A percentile compares a stretch with the other conserved stretches of the same genome.
Evolutionary conservation across 441 rosid species (phyloP).

Genomic region (Syzygium malaccense): DNA sequence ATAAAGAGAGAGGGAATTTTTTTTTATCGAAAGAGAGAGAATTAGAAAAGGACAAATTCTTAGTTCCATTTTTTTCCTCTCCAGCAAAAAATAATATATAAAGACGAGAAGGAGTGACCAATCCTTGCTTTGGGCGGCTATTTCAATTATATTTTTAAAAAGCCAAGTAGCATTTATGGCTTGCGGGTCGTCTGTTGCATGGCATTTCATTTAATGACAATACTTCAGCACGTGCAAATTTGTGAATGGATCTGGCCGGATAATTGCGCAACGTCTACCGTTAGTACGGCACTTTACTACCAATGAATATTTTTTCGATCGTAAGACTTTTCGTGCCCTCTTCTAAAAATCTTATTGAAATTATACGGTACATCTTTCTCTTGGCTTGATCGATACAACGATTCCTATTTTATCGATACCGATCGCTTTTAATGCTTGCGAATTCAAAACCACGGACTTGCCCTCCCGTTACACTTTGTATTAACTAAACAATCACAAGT

Average conservation of each 20-base stretch:
- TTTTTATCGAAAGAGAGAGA: too few relatives aligned
- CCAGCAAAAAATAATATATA: neutral
- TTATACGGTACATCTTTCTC: accelerated
- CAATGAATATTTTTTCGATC: neutral
- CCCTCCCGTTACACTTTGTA: too few relatives aligned
- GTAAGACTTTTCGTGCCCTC: accelerated
- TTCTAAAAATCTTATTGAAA: neutral
- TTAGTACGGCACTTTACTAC: too few relatives aligned
- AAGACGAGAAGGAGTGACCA: too few relatives aligned
- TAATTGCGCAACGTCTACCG: too few relatives aligned
- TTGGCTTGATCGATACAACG: neutral
- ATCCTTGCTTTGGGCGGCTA: neutral
- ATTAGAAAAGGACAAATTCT: neutral
- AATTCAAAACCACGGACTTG: neutral
- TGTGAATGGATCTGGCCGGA: too few relatives aligned
- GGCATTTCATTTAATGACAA: too few relatives aligned
- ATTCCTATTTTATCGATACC: neutral
- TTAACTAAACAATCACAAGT: neutral
- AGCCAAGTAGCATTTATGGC: too few relatives aligned
- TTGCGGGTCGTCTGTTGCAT: too few relatives aligned
- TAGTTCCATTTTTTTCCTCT: neutral
- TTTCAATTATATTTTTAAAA: too few relatives aligned
- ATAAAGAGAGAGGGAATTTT: too few relatives aligned
- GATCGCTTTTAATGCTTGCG: neutral
- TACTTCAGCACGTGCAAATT: too few relatives aligned